A percentile compares a stretch with the other conserved stretches of the same genome.
phyloP scores from a whole-genome alignment of 768 basidiomycete species.

The Boletus insuetus region DNA sequence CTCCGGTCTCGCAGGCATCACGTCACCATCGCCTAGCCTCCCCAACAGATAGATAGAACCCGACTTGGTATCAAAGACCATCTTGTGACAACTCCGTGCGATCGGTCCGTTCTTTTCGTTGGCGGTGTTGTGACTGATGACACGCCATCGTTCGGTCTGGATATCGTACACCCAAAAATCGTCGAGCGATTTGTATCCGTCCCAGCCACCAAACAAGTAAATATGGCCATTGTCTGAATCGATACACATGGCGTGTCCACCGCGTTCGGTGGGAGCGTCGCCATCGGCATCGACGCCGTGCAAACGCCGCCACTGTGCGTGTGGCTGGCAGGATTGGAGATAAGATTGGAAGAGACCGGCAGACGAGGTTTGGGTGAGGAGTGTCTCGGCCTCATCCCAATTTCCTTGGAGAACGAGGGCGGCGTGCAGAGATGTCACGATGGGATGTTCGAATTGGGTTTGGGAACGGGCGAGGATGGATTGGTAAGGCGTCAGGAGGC shows the following conservation, averaged over 20 bases:
- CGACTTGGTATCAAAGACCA: slow-evolving; percentile 72
- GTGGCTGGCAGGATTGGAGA: slow-evolving; percentile 52
- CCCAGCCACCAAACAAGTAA: slow-evolving; percentile 80
- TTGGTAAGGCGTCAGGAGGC: slow-evolving; percentile 60
- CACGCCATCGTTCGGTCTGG: slow-evolving; percentile 55
- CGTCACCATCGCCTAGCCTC: slow-evolving; percentile 57
- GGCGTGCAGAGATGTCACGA: slow-evolving; percentile 63
- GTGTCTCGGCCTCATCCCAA: slow-evolving; percentile 55
- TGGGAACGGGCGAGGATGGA: slow-evolving; percentile 22
- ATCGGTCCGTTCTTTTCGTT: slow-evolving; percentile 64
- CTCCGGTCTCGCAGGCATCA: slow-evolving; percentile 25
- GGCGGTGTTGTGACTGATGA: slow-evolving; percentile 55
- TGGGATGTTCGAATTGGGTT: slow-evolving; percentile 56
- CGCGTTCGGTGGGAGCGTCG: slow-evolving; percentile 63
- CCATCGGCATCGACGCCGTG: slow-evolving; percentile 58
- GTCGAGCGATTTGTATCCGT: slow-evolving; percentile 67
- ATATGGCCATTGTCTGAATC: slow-evolving; percentile 60
- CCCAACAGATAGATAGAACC: slow-evolving; percentile 75
- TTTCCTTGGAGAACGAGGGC: slow-evolving; percentile 64
- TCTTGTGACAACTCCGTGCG: slow-evolving; percentile 76
- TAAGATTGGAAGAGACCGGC: slow-evolving; percentile 62
- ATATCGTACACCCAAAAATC: slow-evolving; percentile 79
- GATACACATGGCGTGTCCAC: slow-evolving; percentile 82
- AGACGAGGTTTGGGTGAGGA: slow-evolving; percentile 47
- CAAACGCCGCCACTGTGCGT: slow-evolving; percentile 59